A percentile compares a stretch with the other conserved stretches of the same genome.
phyloP scores from a whole-genome alignment of 1,284 basidiomycete genomes.

The Ceratobasidium sp. region DNA sequence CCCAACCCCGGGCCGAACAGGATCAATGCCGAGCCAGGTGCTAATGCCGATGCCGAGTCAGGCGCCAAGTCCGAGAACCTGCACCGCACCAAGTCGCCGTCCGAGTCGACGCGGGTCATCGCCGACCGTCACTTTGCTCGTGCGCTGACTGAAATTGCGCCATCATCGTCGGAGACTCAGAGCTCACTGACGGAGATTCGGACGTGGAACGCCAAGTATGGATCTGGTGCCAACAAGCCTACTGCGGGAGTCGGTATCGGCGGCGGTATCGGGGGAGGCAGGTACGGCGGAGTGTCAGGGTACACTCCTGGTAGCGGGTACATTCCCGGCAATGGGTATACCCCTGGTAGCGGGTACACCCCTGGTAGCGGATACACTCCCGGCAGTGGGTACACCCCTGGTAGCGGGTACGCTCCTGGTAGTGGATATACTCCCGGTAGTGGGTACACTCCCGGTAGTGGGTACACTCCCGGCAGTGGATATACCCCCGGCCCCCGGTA shows the following conservation, averaged over 20 bases:
- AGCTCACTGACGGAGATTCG: conserved; percentile 83
- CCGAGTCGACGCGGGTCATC: conserved; percentile 58
- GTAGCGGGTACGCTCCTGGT: too few relatives aligned
- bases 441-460: too few relatives aligned
- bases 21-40: neutral
- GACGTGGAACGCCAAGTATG: conserved; percentile 93
- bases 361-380: too few relatives aligned
- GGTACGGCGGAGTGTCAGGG: neutral
- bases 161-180: conserved; percentile 82
- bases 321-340: too few relatives aligned
- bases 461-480: too few relatives aligned
- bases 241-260: neutral
- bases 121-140: conserved; percentile 75
- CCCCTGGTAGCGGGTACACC: too few relatives aligned
- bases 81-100: conserved; percentile 46
- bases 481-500: neutral
- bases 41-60: neutral
- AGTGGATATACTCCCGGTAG: too few relatives aligned
- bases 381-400: too few relatives aligned
- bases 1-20: neutral
- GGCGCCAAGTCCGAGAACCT: conserved; percentile 40
- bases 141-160: conserved; percentile 86
- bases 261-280: neutral
- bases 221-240: conserved; percentile 61
- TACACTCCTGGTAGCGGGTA: too few relatives aligned